Evolutionary conservation across 2,329 filamentous ascomycete genomes (phyloP), one percentile per base, ranked within the genome.

Genomic region (Corynespora cassiicola): DNA sequence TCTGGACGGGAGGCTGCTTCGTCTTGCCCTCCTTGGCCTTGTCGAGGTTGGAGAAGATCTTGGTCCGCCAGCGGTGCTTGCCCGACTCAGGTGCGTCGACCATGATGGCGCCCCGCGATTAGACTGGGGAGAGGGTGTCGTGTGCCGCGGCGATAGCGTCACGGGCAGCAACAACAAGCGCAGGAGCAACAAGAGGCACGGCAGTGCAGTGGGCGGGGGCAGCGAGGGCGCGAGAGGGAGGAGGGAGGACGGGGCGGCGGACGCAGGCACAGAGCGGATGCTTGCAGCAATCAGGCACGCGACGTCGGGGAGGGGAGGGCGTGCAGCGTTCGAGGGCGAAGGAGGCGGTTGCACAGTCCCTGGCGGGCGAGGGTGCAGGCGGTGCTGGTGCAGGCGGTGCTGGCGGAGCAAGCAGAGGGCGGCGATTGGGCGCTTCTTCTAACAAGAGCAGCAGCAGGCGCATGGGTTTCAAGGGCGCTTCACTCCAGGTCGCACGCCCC

Each of bases 21-120:
- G 44, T 40, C 50, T 58, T 62, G 36, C 42, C 43, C 28, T 61
- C 51, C 35, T 56, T 62, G 46, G 56, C 48, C 16, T 52, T 22
- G 14, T 47, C 36, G 24, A 75, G 66, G 26, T 67, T 66, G 34
- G 57, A 54, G 50, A 77, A 76, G 34, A 78, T 62, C 58, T 79
- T 80, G 39, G 71, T 72, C 47, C 70, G 71, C 77, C 77, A 80
- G 56, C 70, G 69, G 50, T 61, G 50, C 56, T 68, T 68, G 30
- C 48, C 50, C 30, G 44, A 39, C 22, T 58, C 54, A 35, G 56
- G 53, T 30, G 56, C 54, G 42, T 68, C 64, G 46, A 58, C 59
- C 63, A 66, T 68, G 36, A 39, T 41, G 43, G 18, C 37, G 32
- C 22, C 28, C 39, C 18, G 29, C 32, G 10, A 21, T 12, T 22